Percentiles rank a stretch among this genome's conserved stretches.
phyloP scores from a whole-genome alignment of 176 grass and related monocot species.

The Zoysia japonica region DNA sequence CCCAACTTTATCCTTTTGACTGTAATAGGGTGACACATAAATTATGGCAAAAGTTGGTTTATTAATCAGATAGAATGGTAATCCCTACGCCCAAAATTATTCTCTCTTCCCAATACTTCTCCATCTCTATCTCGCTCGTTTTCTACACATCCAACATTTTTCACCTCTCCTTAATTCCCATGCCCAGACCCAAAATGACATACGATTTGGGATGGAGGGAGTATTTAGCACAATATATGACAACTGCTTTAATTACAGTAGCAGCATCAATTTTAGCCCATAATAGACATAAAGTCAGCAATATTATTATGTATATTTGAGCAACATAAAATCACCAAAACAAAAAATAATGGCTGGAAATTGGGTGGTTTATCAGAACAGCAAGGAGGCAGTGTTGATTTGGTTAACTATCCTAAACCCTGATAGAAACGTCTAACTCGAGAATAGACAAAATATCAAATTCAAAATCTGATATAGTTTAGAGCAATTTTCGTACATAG shows the following conservation, averaged over 20 bases:
- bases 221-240: background rate
- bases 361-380: background rate
- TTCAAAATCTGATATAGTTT: background rate
- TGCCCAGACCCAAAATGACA: no score
- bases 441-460: background rate
- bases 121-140: no score
- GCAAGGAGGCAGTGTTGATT: background rate
- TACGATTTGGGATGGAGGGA: no score
- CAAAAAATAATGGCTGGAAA: background rate
- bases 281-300: background rate
- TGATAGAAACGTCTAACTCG: background rate
- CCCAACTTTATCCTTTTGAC: background rate
- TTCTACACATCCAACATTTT: no score
- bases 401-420: background rate
- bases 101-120: no score
- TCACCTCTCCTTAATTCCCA: no score
- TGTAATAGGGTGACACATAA: background rate
- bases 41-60: constrained; percentile 3
- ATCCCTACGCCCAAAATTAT: no score
- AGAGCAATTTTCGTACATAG: background rate
- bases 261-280: background rate
- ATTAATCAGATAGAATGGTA: background rate
- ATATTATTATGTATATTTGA: background rate
- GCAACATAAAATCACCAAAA: background rate
- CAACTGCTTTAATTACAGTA: background rate